Percentiles rank a stretch among this genome's conserved stretches.
phyloP scores from a whole-genome alignment of 106 monocot genomes.

The Posidonia australis region DNA sequence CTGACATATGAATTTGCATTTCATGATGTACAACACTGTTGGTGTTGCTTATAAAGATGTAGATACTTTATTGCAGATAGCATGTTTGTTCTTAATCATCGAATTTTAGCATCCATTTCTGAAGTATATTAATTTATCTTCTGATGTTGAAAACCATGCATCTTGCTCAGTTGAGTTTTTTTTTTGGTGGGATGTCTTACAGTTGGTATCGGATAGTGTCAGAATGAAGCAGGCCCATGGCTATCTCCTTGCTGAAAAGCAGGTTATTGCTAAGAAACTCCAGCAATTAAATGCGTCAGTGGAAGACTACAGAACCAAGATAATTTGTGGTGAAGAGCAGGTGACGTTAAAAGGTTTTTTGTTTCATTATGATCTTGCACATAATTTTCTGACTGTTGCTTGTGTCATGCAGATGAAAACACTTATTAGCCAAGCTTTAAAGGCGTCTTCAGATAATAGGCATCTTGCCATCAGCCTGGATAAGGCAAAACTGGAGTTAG shows the following conservation, averaged over 20 bases:
- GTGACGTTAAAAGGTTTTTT: slow-evolving; percentile 18
- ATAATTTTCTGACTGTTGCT: neutral
- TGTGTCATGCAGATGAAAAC: slow-evolving; percentile 48
- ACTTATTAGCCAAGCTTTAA: slow-evolving; percentile 54
- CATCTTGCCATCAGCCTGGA: slow-evolving; percentile 41
- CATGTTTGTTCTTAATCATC: too few species aligned
- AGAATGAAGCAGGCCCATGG: slow-evolving; percentile 78
- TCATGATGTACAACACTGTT: too few species aligned
- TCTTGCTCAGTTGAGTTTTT: neutral
- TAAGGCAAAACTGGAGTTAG: slow-evolving; percentile 52
- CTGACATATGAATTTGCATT: too few species aligned
- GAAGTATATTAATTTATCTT: neutral
- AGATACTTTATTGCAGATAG: too few species aligned
- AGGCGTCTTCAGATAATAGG: slow-evolving; percentile 52
- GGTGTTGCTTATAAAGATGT: too few species aligned
- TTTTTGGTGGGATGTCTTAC: slow-evolving; percentile 10
- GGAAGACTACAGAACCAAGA: slow-evolving; percentile 48
- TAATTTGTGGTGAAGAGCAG: slow-evolving; percentile 71
- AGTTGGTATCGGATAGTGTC: slow-evolving; percentile 95
- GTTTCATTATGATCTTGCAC: neutral
- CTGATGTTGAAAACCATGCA: neutral
- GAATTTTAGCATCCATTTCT: too few species aligned
- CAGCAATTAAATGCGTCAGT: slow-evolving; percentile 52
- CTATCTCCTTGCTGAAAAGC: slow-evolving; percentile 74
- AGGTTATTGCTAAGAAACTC: slow-evolving; percentile 53